Percentiles rank a stretch among this genome's conserved stretches.
Evolutionary conservation across 140 eudicot genomes (phyloP).

Genomic region (Senecio squalidus): DNA sequence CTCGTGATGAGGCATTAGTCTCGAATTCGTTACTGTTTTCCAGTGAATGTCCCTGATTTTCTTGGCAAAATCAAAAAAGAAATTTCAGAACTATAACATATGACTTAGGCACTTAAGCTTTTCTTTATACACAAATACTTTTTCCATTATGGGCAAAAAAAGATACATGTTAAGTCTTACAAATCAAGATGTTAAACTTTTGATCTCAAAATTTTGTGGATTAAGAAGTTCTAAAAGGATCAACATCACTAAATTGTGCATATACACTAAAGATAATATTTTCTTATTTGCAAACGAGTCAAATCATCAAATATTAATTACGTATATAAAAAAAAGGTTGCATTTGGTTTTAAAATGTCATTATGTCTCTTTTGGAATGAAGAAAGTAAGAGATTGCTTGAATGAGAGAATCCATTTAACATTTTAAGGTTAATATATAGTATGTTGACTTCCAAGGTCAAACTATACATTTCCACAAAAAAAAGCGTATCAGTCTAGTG

Average conservation of each 20-base stretch:
- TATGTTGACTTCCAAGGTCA: neutral
- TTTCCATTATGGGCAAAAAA: too few species aligned
- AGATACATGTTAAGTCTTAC: too few species aligned
- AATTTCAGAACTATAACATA: neutral
- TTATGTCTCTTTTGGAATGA: neutral
- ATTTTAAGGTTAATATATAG: neutral
- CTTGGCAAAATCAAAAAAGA: slow-evolving; percentile 20
- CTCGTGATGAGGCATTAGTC: slow-evolving; percentile 25
- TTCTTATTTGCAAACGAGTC: too few species aligned
- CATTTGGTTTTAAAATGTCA: neutral
- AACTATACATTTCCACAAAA: neutral
- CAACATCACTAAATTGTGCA: too few species aligned
- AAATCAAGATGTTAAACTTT: too few species aligned
- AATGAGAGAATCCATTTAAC: neutral
- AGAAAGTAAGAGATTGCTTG: neutral
- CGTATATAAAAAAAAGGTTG: too few species aligned
- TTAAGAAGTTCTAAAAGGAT: too few species aligned
- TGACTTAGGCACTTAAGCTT: neutral
- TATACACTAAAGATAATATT: too few species aligned
- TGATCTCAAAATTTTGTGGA: too few species aligned
- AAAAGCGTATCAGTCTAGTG: neutral
- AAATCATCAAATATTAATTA: neutral
- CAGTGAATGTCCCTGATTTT: slow-evolving; percentile 27
- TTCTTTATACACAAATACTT: neutral
- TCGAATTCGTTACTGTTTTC: slow-evolving; percentile 30